Evolutionary conservation across 495 filamentous ascomycete species (phyloP).

Genomic region (Daldinia caldariorum): DNA sequence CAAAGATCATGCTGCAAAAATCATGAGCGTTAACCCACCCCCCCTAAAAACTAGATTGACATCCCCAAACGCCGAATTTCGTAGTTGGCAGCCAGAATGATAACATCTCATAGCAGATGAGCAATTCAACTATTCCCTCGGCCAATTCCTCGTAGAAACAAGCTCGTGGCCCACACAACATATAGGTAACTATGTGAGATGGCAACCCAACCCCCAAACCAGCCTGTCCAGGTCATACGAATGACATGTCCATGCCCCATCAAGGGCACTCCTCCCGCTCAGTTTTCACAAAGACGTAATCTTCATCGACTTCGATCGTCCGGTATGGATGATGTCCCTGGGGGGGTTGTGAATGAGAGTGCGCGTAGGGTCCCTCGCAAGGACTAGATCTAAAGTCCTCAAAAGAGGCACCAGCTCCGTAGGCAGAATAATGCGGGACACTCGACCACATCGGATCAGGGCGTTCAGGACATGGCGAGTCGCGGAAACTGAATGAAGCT

Average conservation of each 20-base stretch:
- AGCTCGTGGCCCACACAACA: not conserved
- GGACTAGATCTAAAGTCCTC: conserved; percentile 38
- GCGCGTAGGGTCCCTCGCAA: conserved; percentile 46
- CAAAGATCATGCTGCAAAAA: not conserved
- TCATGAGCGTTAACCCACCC: not conserved
- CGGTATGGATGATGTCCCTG: conserved; percentile 41
- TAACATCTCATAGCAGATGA: not conserved
- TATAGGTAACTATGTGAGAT: not conserved
- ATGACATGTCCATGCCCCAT: not conserved
- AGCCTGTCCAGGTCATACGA: not conserved
- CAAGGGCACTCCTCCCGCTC: conserved; percentile 47
- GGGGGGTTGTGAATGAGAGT: conserved; percentile 41
- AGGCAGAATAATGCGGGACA: conserved; percentile 27
- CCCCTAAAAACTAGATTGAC: not conserved
- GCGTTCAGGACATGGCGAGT: conserved; percentile 39
- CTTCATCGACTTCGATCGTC: conserved; percentile 44
- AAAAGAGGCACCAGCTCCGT: conserved; percentile 37
- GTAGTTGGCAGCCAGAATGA: not conserved
- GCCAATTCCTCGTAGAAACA: not conserved
- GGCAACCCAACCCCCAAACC: not conserved
- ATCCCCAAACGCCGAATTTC: not conserved
- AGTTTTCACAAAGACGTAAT: conserved; percentile 49
- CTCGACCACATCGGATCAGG: conserved; percentile 43
- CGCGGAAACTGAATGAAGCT: conserved; percentile 40
- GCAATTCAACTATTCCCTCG: not conserved